A percentile compares a stretch with the other conserved stretches of the same genome.
These are phyloP conservation scores for Nothopassalora personata DNA, from an alignment of 2,329 filamentous ascomycete genomes.

Conservation along the genomic window DNA sequence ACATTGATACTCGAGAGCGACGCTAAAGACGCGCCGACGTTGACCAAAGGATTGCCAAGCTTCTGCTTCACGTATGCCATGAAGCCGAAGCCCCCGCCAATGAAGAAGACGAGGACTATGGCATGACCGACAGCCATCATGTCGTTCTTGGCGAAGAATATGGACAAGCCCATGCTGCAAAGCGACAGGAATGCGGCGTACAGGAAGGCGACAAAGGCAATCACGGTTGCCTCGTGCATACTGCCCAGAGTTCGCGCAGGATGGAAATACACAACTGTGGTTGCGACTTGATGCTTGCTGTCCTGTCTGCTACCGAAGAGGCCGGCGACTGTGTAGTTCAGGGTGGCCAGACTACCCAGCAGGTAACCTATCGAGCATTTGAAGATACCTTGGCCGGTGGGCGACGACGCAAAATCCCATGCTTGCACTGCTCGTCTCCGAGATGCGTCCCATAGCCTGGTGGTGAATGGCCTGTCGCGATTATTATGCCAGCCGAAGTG, in stretches of 20 bases:
- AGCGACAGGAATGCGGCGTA: slow-evolving; percentile 74
- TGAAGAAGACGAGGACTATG: slow-evolving; percentile 74
- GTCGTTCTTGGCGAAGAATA: slow-evolving; percentile 66
- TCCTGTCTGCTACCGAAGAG: slow-evolving; percentile 72
- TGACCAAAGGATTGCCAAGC: slow-evolving; percentile 37
- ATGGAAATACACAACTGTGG: slow-evolving; percentile 92
- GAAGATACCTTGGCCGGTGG: slow-evolving; percentile 71
- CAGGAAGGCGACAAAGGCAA: slow-evolving; percentile 70
- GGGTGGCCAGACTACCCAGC: slow-evolving; percentile 79
- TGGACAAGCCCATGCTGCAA: slow-evolving; percentile 81
- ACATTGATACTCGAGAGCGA: slow-evolving; percentile 86
- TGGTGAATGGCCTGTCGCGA: not conserved
- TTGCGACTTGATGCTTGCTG: slow-evolving; percentile 90
- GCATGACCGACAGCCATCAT: slow-evolving; percentile 68
- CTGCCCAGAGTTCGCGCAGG: slow-evolving; percentile 79
- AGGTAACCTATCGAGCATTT: slow-evolving; percentile 91
- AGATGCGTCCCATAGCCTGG: slow-evolving; percentile 8
- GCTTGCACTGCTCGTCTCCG: slow-evolving; percentile 7
- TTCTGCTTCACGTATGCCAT: slow-evolving; percentile 50
- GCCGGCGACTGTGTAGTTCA: slow-evolving; percentile 65
- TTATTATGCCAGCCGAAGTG: slow-evolving; percentile 3
- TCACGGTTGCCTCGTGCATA: slow-evolving; percentile 78
- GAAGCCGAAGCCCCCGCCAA: slow-evolving; percentile 79
- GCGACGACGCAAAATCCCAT: slow-evolving; percentile 44
- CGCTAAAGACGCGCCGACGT: slow-evolving; percentile 68